A percentile compares a stretch with the other conserved stretches of the same genome.
These are phyloP conservation scores for Linderniella brevidens DNA, from an alignment of 257 asterid species.

Conservation along the genomic window DNA sequence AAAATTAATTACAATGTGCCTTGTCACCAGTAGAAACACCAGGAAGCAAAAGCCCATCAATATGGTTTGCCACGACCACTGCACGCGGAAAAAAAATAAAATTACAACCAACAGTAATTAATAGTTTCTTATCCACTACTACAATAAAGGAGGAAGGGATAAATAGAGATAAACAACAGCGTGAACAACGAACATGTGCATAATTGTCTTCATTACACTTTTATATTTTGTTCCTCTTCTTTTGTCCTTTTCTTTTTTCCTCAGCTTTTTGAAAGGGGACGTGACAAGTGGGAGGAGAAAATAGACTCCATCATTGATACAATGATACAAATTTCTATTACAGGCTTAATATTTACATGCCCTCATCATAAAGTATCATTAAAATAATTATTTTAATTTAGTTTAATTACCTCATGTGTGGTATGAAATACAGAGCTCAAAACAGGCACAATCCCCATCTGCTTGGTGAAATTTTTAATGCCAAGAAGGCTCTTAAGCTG, in stretches of 20 bases:
- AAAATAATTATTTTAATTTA: not conserved
- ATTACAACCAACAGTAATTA: too few relatives aligned
- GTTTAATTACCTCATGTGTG: constrained; percentile 37
- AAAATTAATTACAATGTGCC: constrained; percentile 39
- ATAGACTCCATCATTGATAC: too few relatives aligned
- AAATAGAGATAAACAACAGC: too few relatives aligned
- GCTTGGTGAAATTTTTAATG: constrained; percentile 66
- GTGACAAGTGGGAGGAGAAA: too few relatives aligned
- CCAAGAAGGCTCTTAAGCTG: constrained; percentile 84
- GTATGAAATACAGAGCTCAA: constrained; percentile 52
- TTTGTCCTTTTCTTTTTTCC: too few relatives aligned
- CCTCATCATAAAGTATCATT: not conserved
- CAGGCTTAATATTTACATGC: constrained; percentile 8
- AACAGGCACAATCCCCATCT: constrained; percentile 74
- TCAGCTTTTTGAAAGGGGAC: too few relatives aligned
- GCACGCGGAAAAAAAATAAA: constrained; percentile 6
- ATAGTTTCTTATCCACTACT: too few relatives aligned
- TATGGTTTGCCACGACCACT: constrained; percentile 90
- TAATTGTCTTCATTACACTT: too few relatives aligned
- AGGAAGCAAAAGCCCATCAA: constrained; percentile 59
- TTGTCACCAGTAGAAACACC: constrained; percentile 30
- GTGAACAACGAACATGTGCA: too few relatives aligned
- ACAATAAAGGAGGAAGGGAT: too few relatives aligned
- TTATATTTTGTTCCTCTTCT: too few relatives aligned
- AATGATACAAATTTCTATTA: constrained; percentile 2